Conservation (phyloP, 148 eudicot genomes). For the Camellia granthamiana region DNA sequence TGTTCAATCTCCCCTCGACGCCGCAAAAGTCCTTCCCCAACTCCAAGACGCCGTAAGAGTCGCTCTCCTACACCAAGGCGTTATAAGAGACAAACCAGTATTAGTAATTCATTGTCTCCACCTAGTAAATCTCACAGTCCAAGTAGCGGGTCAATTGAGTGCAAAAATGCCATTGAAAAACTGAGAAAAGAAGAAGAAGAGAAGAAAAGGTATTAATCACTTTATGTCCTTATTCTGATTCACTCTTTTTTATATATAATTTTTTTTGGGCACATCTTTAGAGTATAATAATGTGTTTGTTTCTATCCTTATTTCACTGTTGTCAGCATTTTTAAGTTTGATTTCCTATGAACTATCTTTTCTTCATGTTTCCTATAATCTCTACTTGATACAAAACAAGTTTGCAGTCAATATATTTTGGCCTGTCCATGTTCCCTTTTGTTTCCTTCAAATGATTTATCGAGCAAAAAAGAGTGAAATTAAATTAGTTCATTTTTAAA, state of each 20-base stretch:
- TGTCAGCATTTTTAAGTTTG: not conserved
- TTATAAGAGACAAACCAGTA: constrained; percentile 57
- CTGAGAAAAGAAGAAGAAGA: constrained; percentile 76
- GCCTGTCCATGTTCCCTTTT: no score
- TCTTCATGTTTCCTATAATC: no score
- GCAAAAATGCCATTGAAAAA: constrained; percentile 61
- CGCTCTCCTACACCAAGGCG: constrained; percentile 65
- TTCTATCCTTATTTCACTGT: not conserved
- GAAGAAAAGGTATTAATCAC: constrained; percentile 60
- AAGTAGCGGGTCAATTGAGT: constrained; percentile 53
- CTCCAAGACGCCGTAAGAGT: constrained; percentile 66
- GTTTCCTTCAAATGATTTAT: not conserved
- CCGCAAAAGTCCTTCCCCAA: constrained; percentile 62
- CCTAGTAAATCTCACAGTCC: constrained; percentile 56
- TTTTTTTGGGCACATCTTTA: not conserved
- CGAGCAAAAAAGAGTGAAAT: no score
- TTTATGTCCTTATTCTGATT: constrained; percentile 9
- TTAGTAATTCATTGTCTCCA: constrained; percentile 53
- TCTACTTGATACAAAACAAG: no score
- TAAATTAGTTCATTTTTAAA: no score
- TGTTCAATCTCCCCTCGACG: constrained; percentile 68
- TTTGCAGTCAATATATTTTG: no score
- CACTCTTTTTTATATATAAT: constrained; percentile 6
- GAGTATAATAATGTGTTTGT: not conserved
- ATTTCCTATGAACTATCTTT: no score